Base-by-base conservation (phyloP, 2,329 filamentous ascomycete species). In the Aspergillus tubingensis region DNA sequence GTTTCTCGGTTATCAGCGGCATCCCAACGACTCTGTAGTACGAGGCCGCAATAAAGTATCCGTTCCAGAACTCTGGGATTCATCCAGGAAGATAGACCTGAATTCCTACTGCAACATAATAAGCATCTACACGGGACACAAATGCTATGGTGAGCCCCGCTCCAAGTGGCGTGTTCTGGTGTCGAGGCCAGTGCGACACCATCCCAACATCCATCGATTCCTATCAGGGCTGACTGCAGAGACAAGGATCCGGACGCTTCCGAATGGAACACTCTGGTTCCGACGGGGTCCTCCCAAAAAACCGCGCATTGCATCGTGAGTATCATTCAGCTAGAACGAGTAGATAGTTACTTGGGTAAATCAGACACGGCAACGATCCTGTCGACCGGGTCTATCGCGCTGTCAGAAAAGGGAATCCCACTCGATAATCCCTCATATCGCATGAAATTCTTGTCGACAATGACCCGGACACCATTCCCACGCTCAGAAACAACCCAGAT, bases 361-460 rank as follows among this genome's bases (percentile, higher is more conserved):
- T 23, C 19, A 44, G 17, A 17, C 41, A 13, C 41, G 41, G 21
- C 41, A 17, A 21, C 19, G 4, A 23, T 44, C 32, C 10, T 36
- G 32, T 44, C 44, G 44, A 43, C 48, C 44, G 27, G 55, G 53
- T 55, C 53, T 55, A 55, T 55, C 39, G 53, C 39, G 53, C 38
- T 32, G 23, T 54, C 52, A 8, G 41, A 30, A 30, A 54, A 54
- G 19, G 52, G 51, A 43, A 54, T 25, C 39, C 11, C 38, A 54
- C 38, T 17, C 38, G 36, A 43, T 43, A 23, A 25, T 32, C 38
- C 51, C 52, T 11, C 15, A 25, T 15, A 17, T 21, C 38, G 23
- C 32, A 30, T 27, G 25, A 44, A 39, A 44, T 30, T 44, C 41
- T 44, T 25, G 23, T 49, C 10, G 25, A 30, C 8, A 50, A 32